Conservation (phyloP, 257 asterid species). For the Phtheirospermum japonicum region DNA sequence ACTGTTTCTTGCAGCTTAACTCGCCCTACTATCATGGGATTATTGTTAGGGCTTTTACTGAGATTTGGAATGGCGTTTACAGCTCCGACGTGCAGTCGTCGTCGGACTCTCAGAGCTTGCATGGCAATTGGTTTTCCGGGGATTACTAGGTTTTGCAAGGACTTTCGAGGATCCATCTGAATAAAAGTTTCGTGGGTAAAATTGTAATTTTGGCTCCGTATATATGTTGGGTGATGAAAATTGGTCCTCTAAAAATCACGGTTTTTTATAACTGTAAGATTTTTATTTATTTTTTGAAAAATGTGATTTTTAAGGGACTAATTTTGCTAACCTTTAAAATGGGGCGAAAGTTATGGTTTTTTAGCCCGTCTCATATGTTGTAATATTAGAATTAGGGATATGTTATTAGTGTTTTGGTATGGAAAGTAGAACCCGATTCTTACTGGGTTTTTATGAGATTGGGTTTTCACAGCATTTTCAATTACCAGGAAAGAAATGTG, state of each 20-base stretch:
- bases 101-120: constrained; percentile 16
- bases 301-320: not conserved
- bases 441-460: constrained; percentile 23
- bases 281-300: too few species aligned
- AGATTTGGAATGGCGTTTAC: constrained; percentile 78
- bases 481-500: too few species aligned
- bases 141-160: constrained; percentile 23
- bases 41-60: constrained; percentile 77
- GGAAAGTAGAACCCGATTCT: too few species aligned
- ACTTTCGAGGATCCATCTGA: not conserved
- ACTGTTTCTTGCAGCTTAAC: constrained; percentile 82
- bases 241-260: not conserved
- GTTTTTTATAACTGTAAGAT: too few species aligned
- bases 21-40: constrained; percentile 77
- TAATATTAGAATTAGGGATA: not conserved
- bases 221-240: too few species aligned
- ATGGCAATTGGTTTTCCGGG: constrained; percentile 24
- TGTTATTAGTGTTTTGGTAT: too few species aligned
- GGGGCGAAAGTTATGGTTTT: not conserved
- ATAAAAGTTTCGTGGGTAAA: not conserved
- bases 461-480: constrained; percentile 43
- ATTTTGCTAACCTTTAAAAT: not conserved
- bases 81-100: not conserved
- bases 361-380: not conserved
- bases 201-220: not conserved